These are phyloP conservation scores for Cystobasidium sp. DNA, from an alignment of 1,284 basidiomycete genomes.

Conservation along the genomic window DNA sequence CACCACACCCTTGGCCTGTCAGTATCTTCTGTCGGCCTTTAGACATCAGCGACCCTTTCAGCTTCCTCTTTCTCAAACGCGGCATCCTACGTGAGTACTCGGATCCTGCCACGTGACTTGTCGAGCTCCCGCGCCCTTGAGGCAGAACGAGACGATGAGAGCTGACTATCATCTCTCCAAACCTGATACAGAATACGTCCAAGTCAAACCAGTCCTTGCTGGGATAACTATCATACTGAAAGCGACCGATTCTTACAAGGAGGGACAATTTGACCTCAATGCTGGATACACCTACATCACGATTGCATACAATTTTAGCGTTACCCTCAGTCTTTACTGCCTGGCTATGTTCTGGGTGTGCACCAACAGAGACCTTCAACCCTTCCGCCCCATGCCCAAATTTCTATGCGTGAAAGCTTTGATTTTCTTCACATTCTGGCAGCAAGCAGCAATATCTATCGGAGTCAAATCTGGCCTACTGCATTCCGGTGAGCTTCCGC, in stretches of 20 bases:
- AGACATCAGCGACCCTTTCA: slow-evolving; percentile 90
- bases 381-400: slow-evolving; percentile 85
- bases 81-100: slow-evolving; percentile 81
- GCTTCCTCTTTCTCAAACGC: slow-evolving; percentile 89
- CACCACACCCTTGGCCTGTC: slow-evolving; percentile 82
- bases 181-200: slow-evolving; percentile 81
- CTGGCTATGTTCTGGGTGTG: slow-evolving; percentile 94
- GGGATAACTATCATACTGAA: slow-evolving; percentile 84
- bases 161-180: neutral
- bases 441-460: slow-evolving; percentile 81
- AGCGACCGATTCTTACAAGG: slow-evolving; percentile 81
- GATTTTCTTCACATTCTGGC: slow-evolving; percentile 97
- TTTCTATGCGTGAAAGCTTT: slow-evolving; percentile 98
- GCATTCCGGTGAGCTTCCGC: slow-evolving; percentile 55
- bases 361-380: slow-evolving; percentile 80
- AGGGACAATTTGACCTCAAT: slow-evolving; percentile 78
- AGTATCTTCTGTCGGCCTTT: slow-evolving; percentile 71
- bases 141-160: neutral
- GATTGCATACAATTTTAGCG: slow-evolving; percentile 69
- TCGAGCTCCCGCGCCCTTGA: neutral
- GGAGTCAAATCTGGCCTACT: slow-evolving; percentile 82
- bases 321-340: slow-evolving; percentile 78
- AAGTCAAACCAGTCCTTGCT: slow-evolving; percentile 90
- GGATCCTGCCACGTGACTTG: neutral
- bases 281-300: slow-evolving; percentile 93